Evolutionary conservation across 164 flowering plant species (phyloP), one percentile per base, ranked within the genome.

Genomic region (Chloranthus sessilifolius): DNA sequence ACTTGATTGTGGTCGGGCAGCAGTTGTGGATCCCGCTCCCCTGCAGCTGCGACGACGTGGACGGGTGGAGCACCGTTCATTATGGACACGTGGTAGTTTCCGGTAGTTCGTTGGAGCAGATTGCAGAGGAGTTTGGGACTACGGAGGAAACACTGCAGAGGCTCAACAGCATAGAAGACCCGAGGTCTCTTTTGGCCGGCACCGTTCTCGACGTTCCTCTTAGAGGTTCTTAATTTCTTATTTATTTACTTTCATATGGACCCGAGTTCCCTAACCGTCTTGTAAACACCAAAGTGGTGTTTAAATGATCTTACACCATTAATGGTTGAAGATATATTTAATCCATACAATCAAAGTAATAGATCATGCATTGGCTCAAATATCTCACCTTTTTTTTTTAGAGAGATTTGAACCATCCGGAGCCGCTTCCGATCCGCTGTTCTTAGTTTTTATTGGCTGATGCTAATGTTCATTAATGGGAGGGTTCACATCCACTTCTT

Each of bases 41-140:
- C 0, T 83, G 95, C 47, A 81, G 89, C 75, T 87, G 95, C 59
- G 91, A 87, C 33, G 59, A 60, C 0, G 87, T 82, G 62, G 61
- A 67, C 7, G 81, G 76, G 1, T 6, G 16, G 19, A 31, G 34
- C 31, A 83, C 75, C 29, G 78, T 76, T 3, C 96, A 87, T 36
- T 82, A 87, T 61, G 89, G 73, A 10, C 76, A 80, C 59, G 55
- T 74, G 61, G 96, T 82, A 55, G 36, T 53, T 9, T 0, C 10
- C 0, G 76, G 74, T 15, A 75, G 77, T 67, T 3, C 80, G 7
- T 60, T 84, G 46, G 64, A 33, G 53, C 37, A 17, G 52, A 87
- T 87, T 7, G 89, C 85, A 0, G n/a, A 14, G 50, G 34, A 64
- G 65, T 84, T 64, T 38, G 78, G 79, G n/a, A 64, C 70, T 1